phyloP scores from a whole-genome alignment of 176 grass and related monocot genomes.

The Olyra latifolia region DNA sequence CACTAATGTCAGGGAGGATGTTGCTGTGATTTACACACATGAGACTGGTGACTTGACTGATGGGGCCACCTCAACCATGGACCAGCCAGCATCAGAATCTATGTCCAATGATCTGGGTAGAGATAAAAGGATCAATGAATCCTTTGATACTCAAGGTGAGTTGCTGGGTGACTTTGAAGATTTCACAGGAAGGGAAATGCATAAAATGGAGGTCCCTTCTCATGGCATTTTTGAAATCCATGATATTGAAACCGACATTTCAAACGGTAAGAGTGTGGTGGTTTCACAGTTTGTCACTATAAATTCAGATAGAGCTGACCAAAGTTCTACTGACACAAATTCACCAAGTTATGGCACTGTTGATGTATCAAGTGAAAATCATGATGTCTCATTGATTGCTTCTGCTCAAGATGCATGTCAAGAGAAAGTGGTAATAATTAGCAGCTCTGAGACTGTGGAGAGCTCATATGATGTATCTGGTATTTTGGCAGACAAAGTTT shows the following conservation, averaged over 20 bases:
- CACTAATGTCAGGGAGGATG: slow-evolving; percentile 43
- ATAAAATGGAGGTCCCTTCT: slow-evolving; percentile 31
- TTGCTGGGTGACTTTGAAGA: slow-evolving; percentile 29
- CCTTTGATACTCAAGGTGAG: slow-evolving; percentile 16
- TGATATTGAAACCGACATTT: slow-evolving; percentile 23
- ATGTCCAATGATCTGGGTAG: slow-evolving; percentile 14
- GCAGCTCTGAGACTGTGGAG: slow-evolving; percentile 31
- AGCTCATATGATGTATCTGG: slow-evolving; percentile 16
- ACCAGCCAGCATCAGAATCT: slow-evolving; percentile 33
- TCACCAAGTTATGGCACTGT: slow-evolving; percentile 11
- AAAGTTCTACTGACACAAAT: slow-evolving; percentile 20
- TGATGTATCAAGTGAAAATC: slow-evolving; percentile 36
- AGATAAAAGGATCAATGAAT: slow-evolving; percentile 23
- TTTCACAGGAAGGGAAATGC: slow-evolving; percentile 26
- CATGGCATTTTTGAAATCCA: slow-evolving; percentile 46
- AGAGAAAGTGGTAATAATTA: slow-evolving; percentile 41
- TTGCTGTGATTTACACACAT: slow-evolving; percentile 37
- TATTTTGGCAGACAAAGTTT: slow-evolving; percentile 31
- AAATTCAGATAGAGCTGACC: slow-evolving; percentile 23
- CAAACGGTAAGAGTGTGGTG: slow-evolving; percentile 28
- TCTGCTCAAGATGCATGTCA: slow-evolving; percentile 20
- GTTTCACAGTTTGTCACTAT: slow-evolving; percentile 30
- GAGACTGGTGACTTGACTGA: slow-evolving; percentile 35
- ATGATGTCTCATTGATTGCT: slow-evolving; percentile 26
- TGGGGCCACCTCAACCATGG: slow-evolving; percentile 10